Base-by-base conservation (phyloP, 768 basidiomycete genomes). In the Lactifluus volemus region DNA sequence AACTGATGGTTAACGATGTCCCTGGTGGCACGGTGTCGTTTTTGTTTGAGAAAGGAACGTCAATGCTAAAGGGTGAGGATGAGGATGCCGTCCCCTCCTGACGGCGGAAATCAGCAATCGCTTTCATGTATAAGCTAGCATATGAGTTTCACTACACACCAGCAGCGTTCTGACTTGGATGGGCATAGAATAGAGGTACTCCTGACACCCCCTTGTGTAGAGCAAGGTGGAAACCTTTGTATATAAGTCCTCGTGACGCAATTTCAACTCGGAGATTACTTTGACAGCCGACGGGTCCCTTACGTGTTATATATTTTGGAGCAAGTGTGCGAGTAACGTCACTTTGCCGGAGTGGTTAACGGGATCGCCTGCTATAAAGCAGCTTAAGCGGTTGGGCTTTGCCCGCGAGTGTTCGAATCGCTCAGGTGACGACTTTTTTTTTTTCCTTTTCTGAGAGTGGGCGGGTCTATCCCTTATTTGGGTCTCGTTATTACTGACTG, bases 321-420 rank as follows among this genome's bases (percentile, higher is more conserved):
- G 32, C 21, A 2, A 7, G 0, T 0, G 0, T 0, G 1, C 0
- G 0, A 7, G 17, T 29, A 59, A 62, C 32, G 83, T 85, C 83
- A 85, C 88, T 89, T 89, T 90, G 88, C 88, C 88, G 88, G 88
- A 90, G 88, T 89, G 88, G 88, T 90, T 89, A 89, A 89, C 75
- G 75, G 75, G 75, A 73, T 75, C 73, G 75, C 74, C 74, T 76
- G 75, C 74, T 76, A 76, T 67, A 25, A 61, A 12, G 48, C 58
- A 56, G 60, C 49, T 44, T 59, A 55, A 70, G 72, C 69, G 69
- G 69, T 70, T 70, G 69, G 69, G 63, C 69, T 70, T 69, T 69
- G 68, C 63, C 69, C 69, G 68, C 69, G 69, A 66, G 69, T 69
- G 69, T 70, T 70, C 69, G 69, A 70, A 69, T 70, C 69, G 69